Conservation (phyloP, 1,284 basidiomycete species). For the Ceratobasidium sp. region DNA sequence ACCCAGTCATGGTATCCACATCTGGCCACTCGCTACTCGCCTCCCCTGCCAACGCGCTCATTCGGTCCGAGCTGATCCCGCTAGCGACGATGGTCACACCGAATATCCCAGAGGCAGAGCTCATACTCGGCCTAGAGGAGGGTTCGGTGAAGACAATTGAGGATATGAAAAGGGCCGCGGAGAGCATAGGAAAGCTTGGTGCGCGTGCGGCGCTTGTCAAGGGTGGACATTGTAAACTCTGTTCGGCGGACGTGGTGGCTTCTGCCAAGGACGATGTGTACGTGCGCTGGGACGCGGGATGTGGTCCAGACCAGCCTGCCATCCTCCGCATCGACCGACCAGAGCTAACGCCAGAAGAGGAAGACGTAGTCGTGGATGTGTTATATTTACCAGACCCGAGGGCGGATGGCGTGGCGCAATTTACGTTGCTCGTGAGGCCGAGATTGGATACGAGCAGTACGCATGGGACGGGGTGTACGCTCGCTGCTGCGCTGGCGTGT, state of each 20-base stretch:
- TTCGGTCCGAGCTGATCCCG: constrained; percentile 76
- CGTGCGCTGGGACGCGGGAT: constrained; percentile 36
- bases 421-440: constrained; percentile 71
- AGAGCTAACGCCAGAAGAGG: background rate
- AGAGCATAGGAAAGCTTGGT: constrained; percentile 62
- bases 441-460: constrained; percentile 77
- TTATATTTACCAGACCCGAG: constrained; percentile 59
- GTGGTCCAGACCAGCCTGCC: constrained; percentile 43
- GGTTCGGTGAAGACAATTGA: constrained; percentile 62
- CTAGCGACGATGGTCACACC: constrained; percentile 83
- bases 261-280: background rate
- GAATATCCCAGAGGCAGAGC: constrained; percentile 84
- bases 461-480: constrained; percentile 94
- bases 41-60: constrained; percentile 68
- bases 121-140: constrained; percentile 61
- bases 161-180: constrained; percentile 73
- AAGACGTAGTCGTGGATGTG: constrained; percentile 78
- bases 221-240: constrained; percentile 79
- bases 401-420: constrained; percentile 45
- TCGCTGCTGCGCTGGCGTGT: constrained; percentile 84
- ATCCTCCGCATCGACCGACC: constrained; percentile 13
- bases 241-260: constrained; percentile 56
- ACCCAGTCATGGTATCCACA: constrained; percentile 94
- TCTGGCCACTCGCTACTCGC: constrained; percentile 86
- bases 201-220: constrained; percentile 80